These are phyloP conservation scores for Aegle marmelos DNA, from an alignment of 345 rosid species.

Conservation along the genomic window DNA sequence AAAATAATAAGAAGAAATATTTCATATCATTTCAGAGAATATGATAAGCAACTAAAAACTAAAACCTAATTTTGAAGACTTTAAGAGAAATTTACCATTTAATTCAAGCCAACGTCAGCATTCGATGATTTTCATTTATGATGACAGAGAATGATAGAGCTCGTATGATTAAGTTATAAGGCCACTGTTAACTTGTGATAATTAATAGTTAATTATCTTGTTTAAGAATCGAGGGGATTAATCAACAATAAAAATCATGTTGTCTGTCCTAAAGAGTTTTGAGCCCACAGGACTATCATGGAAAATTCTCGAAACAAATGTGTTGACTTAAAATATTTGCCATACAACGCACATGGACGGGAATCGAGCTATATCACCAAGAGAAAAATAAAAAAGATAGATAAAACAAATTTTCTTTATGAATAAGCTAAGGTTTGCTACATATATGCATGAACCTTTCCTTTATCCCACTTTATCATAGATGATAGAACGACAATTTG, in stretches of 20 bases:
- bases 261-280: background rate
- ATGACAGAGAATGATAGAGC: background rate
- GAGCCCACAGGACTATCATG: background rate
- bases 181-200: background rate
- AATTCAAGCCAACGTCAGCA: too few relatives aligned
- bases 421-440: background rate
- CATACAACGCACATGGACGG: constrained; percentile 21
- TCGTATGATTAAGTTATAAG: background rate
- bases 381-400: background rate
- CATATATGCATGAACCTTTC: constrained; percentile 36
- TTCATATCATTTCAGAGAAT: too few relatives aligned
- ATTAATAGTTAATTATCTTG: background rate
- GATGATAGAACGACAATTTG: too few relatives aligned
- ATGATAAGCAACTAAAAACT: too few relatives aligned
- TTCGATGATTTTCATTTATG: too few relatives aligned
- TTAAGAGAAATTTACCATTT: too few relatives aligned
- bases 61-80: too few relatives aligned
- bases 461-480: background rate
- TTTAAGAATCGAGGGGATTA: background rate
- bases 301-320: background rate
- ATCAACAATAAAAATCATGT: constrained; percentile 4
- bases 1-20: too few relatives aligned
- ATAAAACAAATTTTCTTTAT: background rate
- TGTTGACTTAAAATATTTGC: constrained; percentile 10
- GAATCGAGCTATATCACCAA: background rate